A percentile compares a stretch with the other conserved stretches of the same genome.
These are phyloP conservation scores for Dactylella cylindrospora DNA, from an alignment of 2,329 filamentous ascomycete species.

Conservation along the genomic window DNA sequence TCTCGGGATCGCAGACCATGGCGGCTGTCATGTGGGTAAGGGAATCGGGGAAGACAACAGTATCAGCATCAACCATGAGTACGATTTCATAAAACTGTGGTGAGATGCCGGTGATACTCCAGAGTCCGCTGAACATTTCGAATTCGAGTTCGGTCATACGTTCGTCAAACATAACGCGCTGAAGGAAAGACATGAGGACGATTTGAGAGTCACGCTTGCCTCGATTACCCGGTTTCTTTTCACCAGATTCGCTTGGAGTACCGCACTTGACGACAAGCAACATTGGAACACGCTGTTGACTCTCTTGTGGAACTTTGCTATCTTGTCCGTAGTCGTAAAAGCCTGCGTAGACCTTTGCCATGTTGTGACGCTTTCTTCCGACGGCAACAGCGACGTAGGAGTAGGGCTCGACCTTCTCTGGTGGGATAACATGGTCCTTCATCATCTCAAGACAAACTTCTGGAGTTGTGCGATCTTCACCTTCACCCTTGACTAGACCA, in stretches of 20 bases:
- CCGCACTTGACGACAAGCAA: slow-evolving; percentile 95
- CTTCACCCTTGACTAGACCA: slow-evolving; percentile 94
- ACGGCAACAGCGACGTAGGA: slow-evolving; percentile 96
- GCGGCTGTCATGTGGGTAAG: slow-evolving; percentile 98
- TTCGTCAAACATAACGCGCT: slow-evolving; percentile 99
- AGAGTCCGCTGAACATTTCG: slow-evolving; percentile 99
- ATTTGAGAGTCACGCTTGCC: slow-evolving; percentile 99
- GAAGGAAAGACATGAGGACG: slow-evolving; percentile 97
- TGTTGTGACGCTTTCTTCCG: slow-evolving; percentile 97
- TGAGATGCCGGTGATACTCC: slow-evolving; percentile 97
- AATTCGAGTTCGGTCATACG: slow-evolving; percentile 99
- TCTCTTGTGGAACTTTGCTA: slow-evolving; percentile 75
- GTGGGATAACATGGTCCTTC: slow-evolving; percentile 79
- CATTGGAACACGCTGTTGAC: slow-evolving; percentile 97
- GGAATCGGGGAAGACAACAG: slow-evolving; percentile 97
- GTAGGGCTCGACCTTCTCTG: slow-evolving; percentile 81
- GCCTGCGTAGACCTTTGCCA: slow-evolving; percentile 96
- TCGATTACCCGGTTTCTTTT: slow-evolving; percentile 90
- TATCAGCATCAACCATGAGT: slow-evolving; percentile 98
- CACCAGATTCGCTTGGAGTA: slow-evolving; percentile 78
- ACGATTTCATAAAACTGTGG: slow-evolving; percentile 97
- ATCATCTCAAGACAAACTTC: slow-evolving; percentile 92
- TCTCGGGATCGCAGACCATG: slow-evolving; percentile 98
- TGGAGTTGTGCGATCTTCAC: slow-evolving; percentile 79
- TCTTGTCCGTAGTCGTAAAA: slow-evolving; percentile 94